Percentiles rank a stretch among this genome's conserved stretches.
Evolutionary conservation across 2,329 filamentous ascomycete species (phyloP).

Genomic region (Colletotrichum sp.): DNA sequence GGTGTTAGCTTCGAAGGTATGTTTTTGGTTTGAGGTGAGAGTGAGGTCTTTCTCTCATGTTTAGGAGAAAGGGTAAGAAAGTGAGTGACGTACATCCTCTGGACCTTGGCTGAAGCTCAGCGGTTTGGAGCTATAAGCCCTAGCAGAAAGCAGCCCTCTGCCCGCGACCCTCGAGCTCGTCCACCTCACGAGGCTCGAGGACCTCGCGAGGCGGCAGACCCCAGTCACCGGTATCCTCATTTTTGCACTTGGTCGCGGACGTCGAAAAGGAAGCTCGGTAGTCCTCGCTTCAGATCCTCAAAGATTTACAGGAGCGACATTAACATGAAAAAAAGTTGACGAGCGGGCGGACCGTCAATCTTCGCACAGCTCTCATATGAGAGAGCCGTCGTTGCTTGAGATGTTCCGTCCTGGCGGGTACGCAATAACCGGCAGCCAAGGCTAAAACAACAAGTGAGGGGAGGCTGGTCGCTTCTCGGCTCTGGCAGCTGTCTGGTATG

Average conservation of each 20-base stretch:
- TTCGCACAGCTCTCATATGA: not conserved
- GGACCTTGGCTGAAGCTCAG: slow-evolving; percentile 5
- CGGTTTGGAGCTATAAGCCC: not conserved
- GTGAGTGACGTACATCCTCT: not conserved
- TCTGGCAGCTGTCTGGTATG: not conserved
- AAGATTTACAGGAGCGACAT: not conserved
- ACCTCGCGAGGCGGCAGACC: not conserved
- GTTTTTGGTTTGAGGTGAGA: not conserved
- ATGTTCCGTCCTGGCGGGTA: not conserved
- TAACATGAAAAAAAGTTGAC: not conserved
- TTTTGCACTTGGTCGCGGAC: not conserved
- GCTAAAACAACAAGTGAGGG: not conserved
- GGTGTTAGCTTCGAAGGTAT: not conserved
- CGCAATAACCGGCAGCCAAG: not conserved
- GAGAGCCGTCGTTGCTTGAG: not conserved
- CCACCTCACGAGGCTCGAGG: not conserved
- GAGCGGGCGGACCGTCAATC: not conserved
- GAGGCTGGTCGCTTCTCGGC: not conserved
- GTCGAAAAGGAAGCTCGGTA: not conserved
- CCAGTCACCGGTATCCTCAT: not conserved
- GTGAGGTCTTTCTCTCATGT: not conserved
- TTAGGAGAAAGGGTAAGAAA: not conserved
- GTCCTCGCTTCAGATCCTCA: not conserved
- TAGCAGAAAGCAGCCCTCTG: not conserved
- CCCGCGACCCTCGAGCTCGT: not conserved